Evolutionary conservation across 129 eudicot genomes (phyloP).

Genomic region (Oenanthe sinensis): DNA sequence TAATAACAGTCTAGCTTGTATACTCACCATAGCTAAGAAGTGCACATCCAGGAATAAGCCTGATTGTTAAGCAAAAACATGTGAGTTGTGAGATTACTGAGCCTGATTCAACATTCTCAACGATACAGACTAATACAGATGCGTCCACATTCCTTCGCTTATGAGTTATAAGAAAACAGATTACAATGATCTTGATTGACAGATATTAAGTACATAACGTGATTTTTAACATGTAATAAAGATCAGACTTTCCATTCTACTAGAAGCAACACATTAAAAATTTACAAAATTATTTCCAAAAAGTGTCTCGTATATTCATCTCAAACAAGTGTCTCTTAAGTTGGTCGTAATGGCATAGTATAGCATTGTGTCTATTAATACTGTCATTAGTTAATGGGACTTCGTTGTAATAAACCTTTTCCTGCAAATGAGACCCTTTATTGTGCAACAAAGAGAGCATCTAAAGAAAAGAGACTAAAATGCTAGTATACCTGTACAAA

Average conservation of each 20-base stretch:
- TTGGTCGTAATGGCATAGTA: neutral
- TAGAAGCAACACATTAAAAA: neutral
- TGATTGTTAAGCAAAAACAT: slow-evolving; percentile 27
- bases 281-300: neutral
- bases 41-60: slow-evolving; percentile 88
- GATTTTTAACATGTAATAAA: neutral
- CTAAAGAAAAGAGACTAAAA: neutral
- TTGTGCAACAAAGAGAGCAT: neutral
- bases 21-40: slow-evolving; percentile 83
- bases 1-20: slow-evolving; percentile 9
- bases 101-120: neutral
- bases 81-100: slow-evolving; percentile 1
- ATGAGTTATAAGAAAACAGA: neutral
- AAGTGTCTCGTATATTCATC: neutral
- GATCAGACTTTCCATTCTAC: neutral
- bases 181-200: neutral
- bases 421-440: neutral
- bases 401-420: neutral
- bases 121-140: neutral
- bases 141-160: neutral
- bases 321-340: neutral
- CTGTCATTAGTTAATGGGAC: neutral
- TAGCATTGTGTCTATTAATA: neutral
- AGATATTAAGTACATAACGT: neutral
- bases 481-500: slow-evolving; percentile 50